phyloP scores from a whole-genome alignment of 2,329 filamentous ascomycete species.

The Cercospora canescens region DNA sequence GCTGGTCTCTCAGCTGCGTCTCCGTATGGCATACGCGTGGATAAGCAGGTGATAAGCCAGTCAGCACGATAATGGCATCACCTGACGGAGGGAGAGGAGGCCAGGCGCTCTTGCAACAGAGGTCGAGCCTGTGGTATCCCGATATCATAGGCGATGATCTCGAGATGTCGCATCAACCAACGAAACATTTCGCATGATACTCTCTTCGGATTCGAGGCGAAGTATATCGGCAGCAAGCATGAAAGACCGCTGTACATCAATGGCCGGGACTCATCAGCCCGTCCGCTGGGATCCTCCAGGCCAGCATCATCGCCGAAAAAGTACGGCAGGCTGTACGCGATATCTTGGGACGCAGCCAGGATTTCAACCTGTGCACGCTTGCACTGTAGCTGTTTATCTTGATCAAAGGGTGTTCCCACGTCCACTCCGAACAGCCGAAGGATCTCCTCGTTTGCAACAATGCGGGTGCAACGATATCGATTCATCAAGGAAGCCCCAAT shows the following conservation, averaged over 20 bases:
- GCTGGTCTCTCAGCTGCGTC: background rate
- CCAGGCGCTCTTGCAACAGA: background rate
- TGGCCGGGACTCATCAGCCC: background rate
- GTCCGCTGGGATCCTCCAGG: background rate
- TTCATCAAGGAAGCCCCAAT: conserved; percentile 12
- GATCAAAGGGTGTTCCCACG: background rate
- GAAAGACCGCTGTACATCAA: conserved; percentile 4
- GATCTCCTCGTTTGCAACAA: conserved; percentile 15
- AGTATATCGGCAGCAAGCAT: conserved; percentile 14
- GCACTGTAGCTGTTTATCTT: background rate
- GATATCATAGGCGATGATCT: conserved; percentile 2
- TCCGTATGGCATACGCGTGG: background rate
- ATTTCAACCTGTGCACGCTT: background rate
- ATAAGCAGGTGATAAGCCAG: background rate
- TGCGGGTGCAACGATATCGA: conserved; percentile 11
- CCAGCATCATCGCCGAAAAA: conserved; percentile 11
- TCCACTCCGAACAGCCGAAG: conserved; percentile 2
- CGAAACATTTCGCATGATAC: conserved; percentile 6
- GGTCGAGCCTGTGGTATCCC: background rate
- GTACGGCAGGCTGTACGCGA: conserved; percentile 14
- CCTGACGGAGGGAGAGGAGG: no score
- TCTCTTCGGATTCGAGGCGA: conserved; percentile 6
- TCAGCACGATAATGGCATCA: no score
- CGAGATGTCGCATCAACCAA: conserved; percentile 9
- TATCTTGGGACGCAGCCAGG: conserved; percentile 1